These are phyloP conservation scores for Glycyrrhiza uralensis DNA, from an alignment of 306 rosid species.

Conservation along the genomic window DNA sequence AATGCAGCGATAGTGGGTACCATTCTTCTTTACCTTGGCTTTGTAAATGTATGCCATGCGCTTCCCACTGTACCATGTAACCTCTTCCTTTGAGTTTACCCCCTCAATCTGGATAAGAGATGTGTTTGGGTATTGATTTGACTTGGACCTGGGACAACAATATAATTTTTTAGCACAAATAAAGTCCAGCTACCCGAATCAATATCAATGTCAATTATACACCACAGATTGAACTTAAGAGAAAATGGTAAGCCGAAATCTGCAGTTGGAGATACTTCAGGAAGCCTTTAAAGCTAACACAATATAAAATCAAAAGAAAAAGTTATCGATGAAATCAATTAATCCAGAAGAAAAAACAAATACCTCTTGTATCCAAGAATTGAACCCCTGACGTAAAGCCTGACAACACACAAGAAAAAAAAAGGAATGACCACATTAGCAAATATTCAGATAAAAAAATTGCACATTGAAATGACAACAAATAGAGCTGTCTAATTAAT, in stretches of 20 bases:
- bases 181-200: not conserved
- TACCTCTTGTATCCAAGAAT: conserved; percentile 96
- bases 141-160: conserved; percentile 66
- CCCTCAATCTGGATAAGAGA: conserved; percentile 92
- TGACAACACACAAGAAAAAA: conserved; percentile 26
- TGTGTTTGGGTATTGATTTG: conserved; percentile 85
- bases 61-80: conserved; percentile 76
- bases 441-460: not conserved
- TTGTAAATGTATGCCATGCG: conserved; percentile 93
- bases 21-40: conserved; percentile 84
- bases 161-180: not conserved
- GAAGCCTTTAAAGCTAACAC: not conserved
- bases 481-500: not conserved
- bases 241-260: not conserved
- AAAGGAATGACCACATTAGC: not conserved
- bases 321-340: not conserved
- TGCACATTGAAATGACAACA: not conserved
- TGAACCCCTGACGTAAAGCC: conserved; percentile 81
- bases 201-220: not conserved
- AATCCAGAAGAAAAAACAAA: not conserved
- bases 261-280: not conserved
- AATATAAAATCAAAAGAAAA: not conserved
- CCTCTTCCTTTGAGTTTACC: conserved; percentile 90
- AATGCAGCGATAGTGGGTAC: conserved; percentile 85
- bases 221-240: not conserved